phyloP scores from a whole-genome alignment of 148 eudicot genomes.

The Heliosperma pusillum region DNA sequence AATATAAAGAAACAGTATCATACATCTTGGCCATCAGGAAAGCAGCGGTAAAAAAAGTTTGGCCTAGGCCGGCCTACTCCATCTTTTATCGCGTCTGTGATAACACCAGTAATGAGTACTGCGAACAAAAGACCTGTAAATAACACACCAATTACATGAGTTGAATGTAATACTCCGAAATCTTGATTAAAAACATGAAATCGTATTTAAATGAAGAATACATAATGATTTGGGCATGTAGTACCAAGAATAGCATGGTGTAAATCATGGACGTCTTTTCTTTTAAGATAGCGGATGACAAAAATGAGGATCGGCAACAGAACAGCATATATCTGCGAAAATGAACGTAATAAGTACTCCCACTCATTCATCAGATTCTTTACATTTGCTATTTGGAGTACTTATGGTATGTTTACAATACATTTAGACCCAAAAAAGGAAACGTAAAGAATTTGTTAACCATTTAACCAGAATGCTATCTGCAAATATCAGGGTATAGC shows the following conservation, averaged over 20 bases:
- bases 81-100: constrained; percentile 85
- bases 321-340: constrained; percentile 51
- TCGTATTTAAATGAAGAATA: neutral
- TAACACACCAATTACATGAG: neutral
- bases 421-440: too few species aligned
- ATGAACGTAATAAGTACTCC: too few species aligned
- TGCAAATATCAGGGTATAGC: too few species aligned
- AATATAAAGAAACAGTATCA: neutral
- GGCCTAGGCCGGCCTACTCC: constrained; percentile 94
- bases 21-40: constrained; percentile 77
- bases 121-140: constrained; percentile 61
- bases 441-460: too few species aligned
- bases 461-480: too few species aligned
- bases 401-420: too few species aligned
- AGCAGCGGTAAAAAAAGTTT: constrained; percentile 94
- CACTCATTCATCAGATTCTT: too few species aligned
- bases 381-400: too few species aligned
- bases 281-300: constrained; percentile 43
- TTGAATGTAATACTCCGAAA: neutral
- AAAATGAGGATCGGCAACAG: constrained; percentile 60
- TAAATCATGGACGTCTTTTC: constrained; percentile 72
- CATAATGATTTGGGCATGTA: neutral
- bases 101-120: constrained; percentile 61
- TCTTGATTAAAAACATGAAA: neutral
- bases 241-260: constrained; percentile 74